Evolutionary conservation across 2,329 filamentous ascomycete genomes (phyloP), one percentile per base, ranked within the genome.

Genomic region (Botrytis fabae): DNA sequence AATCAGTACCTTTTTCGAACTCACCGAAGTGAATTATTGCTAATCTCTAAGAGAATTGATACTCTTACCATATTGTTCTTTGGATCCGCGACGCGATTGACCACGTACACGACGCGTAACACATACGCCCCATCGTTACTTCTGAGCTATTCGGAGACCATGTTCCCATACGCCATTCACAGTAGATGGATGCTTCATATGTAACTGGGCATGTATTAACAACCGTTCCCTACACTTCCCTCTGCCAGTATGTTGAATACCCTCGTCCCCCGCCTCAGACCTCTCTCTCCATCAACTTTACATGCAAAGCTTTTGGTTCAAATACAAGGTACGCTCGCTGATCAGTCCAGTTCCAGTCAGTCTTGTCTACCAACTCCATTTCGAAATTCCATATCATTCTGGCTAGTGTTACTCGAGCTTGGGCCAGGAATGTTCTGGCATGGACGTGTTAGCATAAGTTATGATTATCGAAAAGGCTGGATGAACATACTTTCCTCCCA

Each of bases 291-390:
- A 54, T 40, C 51, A 70, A 46, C 32, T 20, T 61, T 20, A 61
- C 68, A 35, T 44, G 68, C 14, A 70, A 32, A 35, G 54, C 38
- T 35, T 62, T 70, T 42, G 69, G 69, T 60, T 70, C 69, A 48
- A 62, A 70, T 1, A 70, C 69, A 35, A 70, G 54, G 28, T 62
- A 70, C 16, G 54, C 57, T 16, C n/a, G 40, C 35, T 70, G 69
- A 70, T 70, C 40, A 18, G 35, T 44, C 69, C 69, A 70, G 42
- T 40, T 69, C 32, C 14, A 18, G 38, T 62, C 69, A 18, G 51
- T 16, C 12, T 35, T 62, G 2, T 61, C 57, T 44, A 46, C 57
- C n/a, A 70, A 35, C 22, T 60, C 28, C 28, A 70, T 46, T 2
- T 70, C 57, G 4, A 70, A 70, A n/a, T 48, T 62, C 57, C 57